Evolutionary conservation across 75 land plant species (phyloP), one percentile per base, ranked within the genome.

Genomic region (Isoetes taiwanensis): DNA sequence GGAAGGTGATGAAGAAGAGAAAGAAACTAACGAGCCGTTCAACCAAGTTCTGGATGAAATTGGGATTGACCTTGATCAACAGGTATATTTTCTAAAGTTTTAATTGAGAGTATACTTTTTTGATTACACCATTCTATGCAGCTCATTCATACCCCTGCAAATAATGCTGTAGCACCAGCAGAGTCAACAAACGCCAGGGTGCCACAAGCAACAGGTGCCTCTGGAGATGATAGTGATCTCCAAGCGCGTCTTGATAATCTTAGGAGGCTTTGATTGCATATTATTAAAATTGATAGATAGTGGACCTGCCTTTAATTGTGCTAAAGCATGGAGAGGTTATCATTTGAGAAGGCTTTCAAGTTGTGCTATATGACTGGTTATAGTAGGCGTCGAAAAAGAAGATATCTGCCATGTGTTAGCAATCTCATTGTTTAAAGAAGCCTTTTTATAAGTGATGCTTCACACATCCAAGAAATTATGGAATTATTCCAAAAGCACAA

Each of bases 31-130:
- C 4, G 50, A 46, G n/a, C 50, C 25, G n/a, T 19, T 46, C 5
- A 46, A 23, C 50, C 50, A 46, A 23, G 50, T 46, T 23, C 50
- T 46, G n/a, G 50, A 46, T 46, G 50, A 46, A 23, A 46, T 46
- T 46, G 50, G 50, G 8, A 46, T 46, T n/a, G 50, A 46, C 16
- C 50, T 46, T 6, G 50, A 46, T 19, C 50, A 46, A 46, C 50
- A 46, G 50, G 50, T 46, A 46, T 19, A 5, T 46, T 46, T 46
- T 8, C 25, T 14, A 14, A 9, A 37, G 38, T 14, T 37, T 14
- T 9, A 14, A 37, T 9, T 14, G 14, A 37, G 38, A 9, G 11
- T 37, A 9, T 37, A 9, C 9, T 37, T 14, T 37, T 37, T 37
- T 9, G 38, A 37, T 37, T 9, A 37, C 9, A 37, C 14, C n/a